Evolutionary conservation across 1,139 yeast genomes (phyloP).

Genomic region (Entelexis paramagnoliae): DNA sequence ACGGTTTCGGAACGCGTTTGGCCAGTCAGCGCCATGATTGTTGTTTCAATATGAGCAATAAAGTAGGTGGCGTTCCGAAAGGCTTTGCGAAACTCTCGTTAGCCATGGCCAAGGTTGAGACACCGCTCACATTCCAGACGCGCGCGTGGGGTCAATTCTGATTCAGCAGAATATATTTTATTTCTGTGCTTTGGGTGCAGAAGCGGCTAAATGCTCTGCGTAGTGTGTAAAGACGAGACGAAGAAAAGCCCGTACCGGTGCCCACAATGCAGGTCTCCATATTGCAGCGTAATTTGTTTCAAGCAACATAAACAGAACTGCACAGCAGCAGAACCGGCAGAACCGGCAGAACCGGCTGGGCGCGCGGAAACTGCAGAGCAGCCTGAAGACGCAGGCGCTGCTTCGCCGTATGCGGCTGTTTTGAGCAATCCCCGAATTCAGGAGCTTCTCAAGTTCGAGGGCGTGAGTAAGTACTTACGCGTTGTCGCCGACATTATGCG

Average conservation of each 20-base stretch:
- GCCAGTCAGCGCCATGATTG: too few species aligned
- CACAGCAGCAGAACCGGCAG: not conserved
- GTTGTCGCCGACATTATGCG: slow-evolving; percentile 39
- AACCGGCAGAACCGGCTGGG: not conserved
- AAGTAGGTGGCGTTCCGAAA: too few species aligned
- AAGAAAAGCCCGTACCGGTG: slow-evolving; percentile 41
- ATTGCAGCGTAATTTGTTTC: slow-evolving; percentile 50
- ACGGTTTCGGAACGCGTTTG: too few species aligned
- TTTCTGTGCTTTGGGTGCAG: not conserved
- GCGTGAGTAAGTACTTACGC: slow-evolving; percentile 46
- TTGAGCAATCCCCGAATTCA: slow-evolving; percentile 28
- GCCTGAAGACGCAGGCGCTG: not conserved
- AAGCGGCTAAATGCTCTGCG: slow-evolving; percentile 14
- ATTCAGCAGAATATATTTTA: slow-evolving; percentile 5
- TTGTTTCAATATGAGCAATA: too few species aligned
- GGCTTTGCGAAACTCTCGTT: too few species aligned
- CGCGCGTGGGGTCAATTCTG: not conserved
- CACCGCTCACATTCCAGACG: not conserved
- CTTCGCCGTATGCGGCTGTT: not conserved
- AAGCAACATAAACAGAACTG: slow-evolving; percentile 38
- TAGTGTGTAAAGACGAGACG: slow-evolving; percentile 10
- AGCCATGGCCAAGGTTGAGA: not conserved
- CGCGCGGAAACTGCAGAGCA: slow-evolving; percentile 23
- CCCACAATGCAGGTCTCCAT: slow-evolving; percentile 43
- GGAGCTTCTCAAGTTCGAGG: slow-evolving; percentile 39